These are phyloP conservation scores for Russula virescens DNA, from an alignment of 768 basidiomycete species.

Conservation along the genomic window DNA sequence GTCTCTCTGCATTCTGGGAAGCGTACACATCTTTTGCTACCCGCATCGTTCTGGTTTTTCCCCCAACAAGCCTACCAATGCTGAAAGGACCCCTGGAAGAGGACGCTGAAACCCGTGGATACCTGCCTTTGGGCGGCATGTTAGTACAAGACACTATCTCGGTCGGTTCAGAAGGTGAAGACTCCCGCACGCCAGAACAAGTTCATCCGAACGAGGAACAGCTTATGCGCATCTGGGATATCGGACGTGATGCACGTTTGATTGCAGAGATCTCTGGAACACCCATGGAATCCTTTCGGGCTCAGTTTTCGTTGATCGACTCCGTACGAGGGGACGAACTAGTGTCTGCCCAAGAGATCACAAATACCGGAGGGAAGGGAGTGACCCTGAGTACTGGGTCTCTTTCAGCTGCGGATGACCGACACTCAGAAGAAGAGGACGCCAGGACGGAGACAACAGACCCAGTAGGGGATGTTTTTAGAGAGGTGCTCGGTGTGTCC, in stretches of 20 bases:
- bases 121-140: conserved; percentile 68
- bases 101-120: conserved; percentile 84
- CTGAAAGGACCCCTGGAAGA: conserved; percentile 72
- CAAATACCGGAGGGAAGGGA: not conserved
- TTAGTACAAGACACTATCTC: conserved; percentile 35
- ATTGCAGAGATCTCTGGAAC: conserved; percentile 33
- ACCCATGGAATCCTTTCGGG: conserved; percentile 13
- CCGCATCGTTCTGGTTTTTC: conserved; percentile 61
- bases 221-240: conserved; percentile 86
- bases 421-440: conserved; percentile 43
- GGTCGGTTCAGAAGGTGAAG: conserved; percentile 4
- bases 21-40: conserved; percentile 62
- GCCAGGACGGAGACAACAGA: conserved; percentile 70
- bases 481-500: conserved; percentile 40
- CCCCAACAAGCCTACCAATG: conserved; percentile 50
- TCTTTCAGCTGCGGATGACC: conserved; percentile 26
- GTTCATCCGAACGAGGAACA: conserved; percentile 94
- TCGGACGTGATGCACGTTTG: conserved; percentile 63
- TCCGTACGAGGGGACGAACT: conserved; percentile 10
- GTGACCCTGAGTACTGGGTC: not conserved
- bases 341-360: not conserved
- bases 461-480: conserved; percentile 64
- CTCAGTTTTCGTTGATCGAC: conserved; percentile 21
- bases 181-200: conserved; percentile 28
- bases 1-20: conserved; percentile 59